Percentiles rank a stretch among this genome's conserved stretches.
Conservation (phyloP, 352 stramenopile species). For the Poterioochromonas sp. region DNA sequence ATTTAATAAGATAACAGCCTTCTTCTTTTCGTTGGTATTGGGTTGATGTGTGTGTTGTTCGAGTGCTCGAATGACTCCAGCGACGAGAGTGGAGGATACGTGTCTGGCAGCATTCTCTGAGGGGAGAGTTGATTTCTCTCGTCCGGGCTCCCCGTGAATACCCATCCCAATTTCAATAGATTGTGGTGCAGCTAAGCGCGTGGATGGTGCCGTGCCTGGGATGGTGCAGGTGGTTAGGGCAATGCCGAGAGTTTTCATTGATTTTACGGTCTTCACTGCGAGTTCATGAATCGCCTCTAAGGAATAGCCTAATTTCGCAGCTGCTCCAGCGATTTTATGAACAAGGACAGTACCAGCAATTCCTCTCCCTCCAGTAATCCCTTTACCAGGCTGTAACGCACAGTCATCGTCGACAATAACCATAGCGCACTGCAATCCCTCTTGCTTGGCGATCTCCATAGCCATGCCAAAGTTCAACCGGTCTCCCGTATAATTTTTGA, state of each 20-base stretch:
- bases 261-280: constrained; percentile 54
- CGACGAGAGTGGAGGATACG: not conserved
- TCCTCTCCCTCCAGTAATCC: constrained; percentile 87
- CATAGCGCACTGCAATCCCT: constrained; percentile 76
- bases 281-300: constrained; percentile 57
- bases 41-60: not conserved
- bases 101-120: not conserved
- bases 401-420: constrained; percentile 90
- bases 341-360: constrained; percentile 90
- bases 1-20: constrained; percentile 80
- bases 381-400: constrained; percentile 62
- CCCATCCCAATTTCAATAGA: constrained; percentile 85
- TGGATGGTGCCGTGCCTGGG: constrained; percentile 61
- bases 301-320: constrained; percentile 60
- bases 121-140: constrained; percentile 50
- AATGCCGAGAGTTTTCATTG: constrained; percentile 84
- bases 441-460: constrained; percentile 82
- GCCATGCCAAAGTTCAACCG: constrained; percentile 96
- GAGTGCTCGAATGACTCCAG: not conserved
- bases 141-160: constrained; percentile 83
- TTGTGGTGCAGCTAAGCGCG: constrained; percentile 51
- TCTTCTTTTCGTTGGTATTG: not conserved
- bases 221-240: constrained; percentile 86
- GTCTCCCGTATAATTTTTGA: constrained; percentile 99
- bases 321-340: constrained; percentile 88